A percentile compares a stretch with the other conserved stretches of the same genome.
phyloP scores from a whole-genome alignment of 1,284 basidiomycete genomes.

The Papiliotrema fonsecae region DNA sequence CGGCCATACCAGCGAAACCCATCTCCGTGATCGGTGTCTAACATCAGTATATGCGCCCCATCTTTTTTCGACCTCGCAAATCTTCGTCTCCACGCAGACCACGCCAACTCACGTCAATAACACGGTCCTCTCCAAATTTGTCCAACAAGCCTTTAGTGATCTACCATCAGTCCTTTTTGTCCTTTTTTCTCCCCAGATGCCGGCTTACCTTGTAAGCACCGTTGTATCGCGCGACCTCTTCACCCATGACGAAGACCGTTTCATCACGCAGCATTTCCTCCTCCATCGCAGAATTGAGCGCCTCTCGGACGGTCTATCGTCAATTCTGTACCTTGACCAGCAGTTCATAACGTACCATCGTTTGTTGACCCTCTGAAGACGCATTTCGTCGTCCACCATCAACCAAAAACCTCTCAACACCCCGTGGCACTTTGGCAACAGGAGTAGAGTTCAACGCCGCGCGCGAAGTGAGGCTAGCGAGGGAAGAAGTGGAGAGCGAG shows the following conservation, averaged over 20 bases:
- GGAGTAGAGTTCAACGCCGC: constrained; percentile 41
- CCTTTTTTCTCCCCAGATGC: not conserved
- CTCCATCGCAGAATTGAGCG: constrained; percentile 97
- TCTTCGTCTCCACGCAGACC: no score
- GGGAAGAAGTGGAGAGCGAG: constrained; percentile 15
- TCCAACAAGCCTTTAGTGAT: constrained; percentile 96
- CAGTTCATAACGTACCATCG: constrained; percentile 36
- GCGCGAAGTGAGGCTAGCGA: constrained; percentile 30
- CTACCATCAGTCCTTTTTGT: constrained; percentile 47
- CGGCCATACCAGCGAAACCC: constrained; percentile 96
- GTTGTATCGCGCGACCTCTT: constrained; percentile 98
- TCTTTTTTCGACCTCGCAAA: no score
- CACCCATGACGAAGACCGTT: constrained; percentile 90
- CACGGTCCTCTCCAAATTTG: constrained; percentile 98
- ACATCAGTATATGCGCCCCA: not conserved
- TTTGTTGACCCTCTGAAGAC: constrained; percentile 29
- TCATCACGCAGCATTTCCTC: constrained; percentile 99
- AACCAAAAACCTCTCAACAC: constrained; percentile 27
- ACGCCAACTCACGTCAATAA: constrained; percentile 64
- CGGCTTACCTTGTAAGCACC: constrained; percentile 90
- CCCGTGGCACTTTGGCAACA: constrained; percentile 34
- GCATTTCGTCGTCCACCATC: constrained; percentile 28
- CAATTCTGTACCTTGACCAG: not conserved
- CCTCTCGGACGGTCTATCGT: constrained; percentile 91
- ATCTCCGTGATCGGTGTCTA: constrained; percentile 92